phyloP scores from a whole-genome alignment of 305 asterid species.

The Stenogyne calaminthoides region DNA sequence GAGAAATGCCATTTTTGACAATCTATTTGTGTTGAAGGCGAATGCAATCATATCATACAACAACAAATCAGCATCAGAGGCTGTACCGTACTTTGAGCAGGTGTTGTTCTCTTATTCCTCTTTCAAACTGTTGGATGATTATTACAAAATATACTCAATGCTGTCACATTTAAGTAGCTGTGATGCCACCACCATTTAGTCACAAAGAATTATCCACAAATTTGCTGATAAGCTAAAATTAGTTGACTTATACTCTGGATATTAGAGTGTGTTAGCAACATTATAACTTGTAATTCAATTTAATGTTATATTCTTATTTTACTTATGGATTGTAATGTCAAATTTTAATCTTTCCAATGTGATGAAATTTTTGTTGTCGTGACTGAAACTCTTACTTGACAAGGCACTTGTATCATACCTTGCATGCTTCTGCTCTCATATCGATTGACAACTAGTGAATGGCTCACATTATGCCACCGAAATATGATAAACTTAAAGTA shows the following conservation, averaged over 20 bases:
- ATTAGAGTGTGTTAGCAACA: not conserved
- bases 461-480: not conserved
- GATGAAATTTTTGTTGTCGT: not conserved
- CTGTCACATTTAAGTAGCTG: not conserved
- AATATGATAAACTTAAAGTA: not conserved
- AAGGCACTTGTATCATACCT: slow-evolving; percentile 6
- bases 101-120: slow-evolving; percentile 35
- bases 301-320: not conserved
- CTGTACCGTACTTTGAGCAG: slow-evolving; percentile 97
- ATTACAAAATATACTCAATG: not conserved
- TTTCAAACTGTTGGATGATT: slow-evolving; percentile 4
- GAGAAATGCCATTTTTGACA: slow-evolving; percentile 34
- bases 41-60: slow-evolving; percentile 92
- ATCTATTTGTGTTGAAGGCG: slow-evolving; percentile 64
- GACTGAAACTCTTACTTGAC: not conserved
- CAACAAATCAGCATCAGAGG: slow-evolving; percentile 95
- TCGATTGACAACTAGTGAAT: not conserved
- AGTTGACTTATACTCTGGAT: not conserved
- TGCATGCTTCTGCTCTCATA: not conserved
- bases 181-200: not conserved
- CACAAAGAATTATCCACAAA: not conserved
- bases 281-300: not conserved
- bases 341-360: not conserved
- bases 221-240: not conserved
- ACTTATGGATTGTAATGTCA: not conserved